Base-by-base conservation (phyloP, 768 basidiomycete genomes). In the Mycena pura region DNA sequence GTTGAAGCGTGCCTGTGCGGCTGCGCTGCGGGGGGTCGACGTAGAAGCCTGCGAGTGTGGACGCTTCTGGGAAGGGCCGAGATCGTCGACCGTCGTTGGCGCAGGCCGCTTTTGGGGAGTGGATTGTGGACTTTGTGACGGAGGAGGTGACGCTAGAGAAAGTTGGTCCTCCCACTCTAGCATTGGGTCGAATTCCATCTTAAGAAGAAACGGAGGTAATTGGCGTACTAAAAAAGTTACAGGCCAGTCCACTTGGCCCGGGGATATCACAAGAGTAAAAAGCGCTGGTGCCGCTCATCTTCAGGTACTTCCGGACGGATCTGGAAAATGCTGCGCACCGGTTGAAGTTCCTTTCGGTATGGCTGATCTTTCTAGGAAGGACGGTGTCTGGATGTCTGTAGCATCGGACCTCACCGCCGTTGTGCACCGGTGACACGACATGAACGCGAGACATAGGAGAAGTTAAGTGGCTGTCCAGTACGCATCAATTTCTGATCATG, bases 81-180 rank as follows among this genome's bases (percentile, higher is more conserved):
- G 38, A 22, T 57, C 54, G 13, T 62, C 40, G 11, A 39, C 61
- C n/a, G 28, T 5, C 9, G 44, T 27, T 15, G 64, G 32, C 8
- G 60, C 48, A 19, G 63, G 43, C 29, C 55, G 40, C 32, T 62
- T 61, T 14, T n/a, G 25, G 14, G 63, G 58, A 8, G 41, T 53
- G 19, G 25, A 48, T 36, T 32, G 45, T 25, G 10, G 34, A 11
- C 9, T 41, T 44, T 38, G 25, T 17, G 55, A 40, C 15, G 60
- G 19, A 6, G 38, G 38, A 28, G 57, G 19, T 3, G 40, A 15
- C 17, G 52, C 15, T 19, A 53, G 36, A 1, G 27, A 4, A 31
- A 61, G 46, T 24, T 62, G 19, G 21, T 65, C 64, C 21, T 66
- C 64, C 64, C 64, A 62, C 10, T 65, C 64, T 65, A 22, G 3